A percentile compares a stretch with the other conserved stretches of the same genome.
Conservation (phyloP, 2,329 filamentous ascomycete genomes). For the Onygena corvina region DNA sequence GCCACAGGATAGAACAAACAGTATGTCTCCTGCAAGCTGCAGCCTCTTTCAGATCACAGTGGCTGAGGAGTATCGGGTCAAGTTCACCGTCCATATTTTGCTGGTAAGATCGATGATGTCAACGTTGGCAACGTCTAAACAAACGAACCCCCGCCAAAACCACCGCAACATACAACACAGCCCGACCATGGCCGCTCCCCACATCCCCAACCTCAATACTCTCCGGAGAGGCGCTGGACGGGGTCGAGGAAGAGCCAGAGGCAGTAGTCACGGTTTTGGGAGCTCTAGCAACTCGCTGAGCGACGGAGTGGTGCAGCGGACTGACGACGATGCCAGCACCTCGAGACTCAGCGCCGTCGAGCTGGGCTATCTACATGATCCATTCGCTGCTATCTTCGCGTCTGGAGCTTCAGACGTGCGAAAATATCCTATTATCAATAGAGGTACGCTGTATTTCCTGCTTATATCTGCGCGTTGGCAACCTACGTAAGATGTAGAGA, state of each 20-base stretch:
- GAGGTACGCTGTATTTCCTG: slow-evolving; percentile 46
- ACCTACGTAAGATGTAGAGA: slow-evolving; percentile 6
- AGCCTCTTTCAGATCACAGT: too few species aligned
- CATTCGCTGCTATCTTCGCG: slow-evolving; percentile 62
- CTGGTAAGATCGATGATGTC: neutral
- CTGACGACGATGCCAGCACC: slow-evolving; percentile 80
- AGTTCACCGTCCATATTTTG: too few species aligned
- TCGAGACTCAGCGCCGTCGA: slow-evolving; percentile 81
- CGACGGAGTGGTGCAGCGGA: slow-evolving; percentile 71
- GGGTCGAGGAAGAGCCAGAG: slow-evolving; percentile 39
- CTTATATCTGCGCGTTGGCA: neutral
- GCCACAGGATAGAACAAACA: neutral
- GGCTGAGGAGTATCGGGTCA: too few species aligned
- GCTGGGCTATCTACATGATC: slow-evolving; percentile 71
- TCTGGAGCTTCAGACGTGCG: slow-evolving; percentile 39
- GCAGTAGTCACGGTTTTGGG: slow-evolving; percentile 20
- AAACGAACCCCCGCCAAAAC: neutral
- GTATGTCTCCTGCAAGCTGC: neutral
- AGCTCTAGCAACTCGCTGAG: slow-evolving; percentile 29
- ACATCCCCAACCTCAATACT: slow-evolving; percentile 67
- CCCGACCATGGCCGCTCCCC: slow-evolving; percentile 51
- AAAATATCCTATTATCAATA: slow-evolving; percentile 82
- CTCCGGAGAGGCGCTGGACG: slow-evolving; percentile 40
- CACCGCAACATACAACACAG: neutral
- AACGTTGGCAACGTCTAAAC: neutral